Base-by-base conservation (phyloP, 208 protist genomes). In the Endotrypanum monterogeii region DNA sequence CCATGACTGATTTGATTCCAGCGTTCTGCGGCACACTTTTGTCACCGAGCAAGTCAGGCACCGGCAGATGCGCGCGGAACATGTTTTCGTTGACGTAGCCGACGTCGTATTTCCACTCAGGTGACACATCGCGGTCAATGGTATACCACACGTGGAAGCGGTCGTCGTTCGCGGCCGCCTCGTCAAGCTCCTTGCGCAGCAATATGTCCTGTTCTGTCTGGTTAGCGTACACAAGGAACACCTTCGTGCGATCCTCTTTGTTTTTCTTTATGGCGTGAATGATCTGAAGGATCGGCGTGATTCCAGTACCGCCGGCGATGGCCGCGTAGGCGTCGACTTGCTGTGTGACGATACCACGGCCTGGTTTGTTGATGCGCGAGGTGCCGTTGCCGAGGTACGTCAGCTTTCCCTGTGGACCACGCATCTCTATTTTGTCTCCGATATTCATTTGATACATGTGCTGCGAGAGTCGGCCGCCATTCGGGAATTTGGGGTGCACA, bases 241-340 rank as follows among this genome's bases (percentile, higher is more conserved):
- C 78, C 68, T 92, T 74, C 12, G 95, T 98, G 60, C 74, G 84
- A 82, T 98, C 95, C 50, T 83, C 57, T 37, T 78, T 80, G 48
- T 83, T 67, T 77, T 90, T 88, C 44, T 89, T 67, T 69, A 98
- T 96, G 44, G 93, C 93, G 37, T 84, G 82, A 32, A 98, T 95
- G 44, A 98, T 81, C 85, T 98, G 96, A 52, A 97, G 72, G 56
- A 97, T 91, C 0, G 96, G 96, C 18, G 96, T 98, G 82, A 98
- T 98, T 60, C 96, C 96, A 3, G 93, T 95, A 68, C 96, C 93
- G 41, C 93, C 93, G 6, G 88, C 89, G 16, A 95, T 71, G 66
- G 92, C 91, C 1, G 86, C 84, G 70, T 89, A 92, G 44, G 83
- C 83, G 57, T 85, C 80, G 30, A 87, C 80, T 55, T 82, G 69